phyloP scores from a whole-genome alignment of 2,329 filamentous ascomycete genomes.

The Zymoseptoria crescenta region DNA sequence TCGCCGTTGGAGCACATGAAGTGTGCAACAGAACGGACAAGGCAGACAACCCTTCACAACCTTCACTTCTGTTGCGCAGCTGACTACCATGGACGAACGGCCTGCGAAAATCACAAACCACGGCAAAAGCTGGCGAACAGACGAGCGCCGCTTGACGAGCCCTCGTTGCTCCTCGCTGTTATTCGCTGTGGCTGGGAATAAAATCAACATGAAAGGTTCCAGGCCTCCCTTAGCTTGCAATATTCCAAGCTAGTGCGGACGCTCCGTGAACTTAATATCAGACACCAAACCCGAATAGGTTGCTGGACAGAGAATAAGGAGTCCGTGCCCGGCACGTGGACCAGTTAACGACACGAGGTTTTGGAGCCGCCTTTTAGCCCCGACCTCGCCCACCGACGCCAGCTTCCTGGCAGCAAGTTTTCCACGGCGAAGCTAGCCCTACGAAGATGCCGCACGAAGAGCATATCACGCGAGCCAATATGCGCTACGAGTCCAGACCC shows the following conservation, averaged over 20 bases:
- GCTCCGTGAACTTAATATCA: neutral
- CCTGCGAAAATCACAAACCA: too few species aligned
- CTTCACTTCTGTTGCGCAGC: neutral
- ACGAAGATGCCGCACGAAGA: too few species aligned
- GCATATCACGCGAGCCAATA: neutral
- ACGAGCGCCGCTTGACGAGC: neutral
- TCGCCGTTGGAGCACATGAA: neutral
- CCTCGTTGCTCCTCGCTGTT: neutral
- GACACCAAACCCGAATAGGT: neutral
- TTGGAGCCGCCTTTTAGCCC: neutral
- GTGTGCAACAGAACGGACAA: neutral
- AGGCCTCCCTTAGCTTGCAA: neutral
- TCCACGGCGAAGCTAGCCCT: too few species aligned
- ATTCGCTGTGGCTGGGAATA: neutral
- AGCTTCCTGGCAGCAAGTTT: too few species aligned
- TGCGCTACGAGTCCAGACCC: neutral
- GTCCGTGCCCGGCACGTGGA: neutral
- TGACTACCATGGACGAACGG: neutral
- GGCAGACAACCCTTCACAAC: neutral
- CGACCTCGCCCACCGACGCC: neutral
- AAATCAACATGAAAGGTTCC: neutral
- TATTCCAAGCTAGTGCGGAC: neutral
- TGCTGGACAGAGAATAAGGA: neutral
- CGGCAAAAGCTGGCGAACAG: neutral
- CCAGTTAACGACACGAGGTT: neutral